A percentile compares a stretch with the other conserved stretches of the same genome.
Conservation (phyloP, 164 flowering plant genomes). For the Sextonia rubra region DNA sequence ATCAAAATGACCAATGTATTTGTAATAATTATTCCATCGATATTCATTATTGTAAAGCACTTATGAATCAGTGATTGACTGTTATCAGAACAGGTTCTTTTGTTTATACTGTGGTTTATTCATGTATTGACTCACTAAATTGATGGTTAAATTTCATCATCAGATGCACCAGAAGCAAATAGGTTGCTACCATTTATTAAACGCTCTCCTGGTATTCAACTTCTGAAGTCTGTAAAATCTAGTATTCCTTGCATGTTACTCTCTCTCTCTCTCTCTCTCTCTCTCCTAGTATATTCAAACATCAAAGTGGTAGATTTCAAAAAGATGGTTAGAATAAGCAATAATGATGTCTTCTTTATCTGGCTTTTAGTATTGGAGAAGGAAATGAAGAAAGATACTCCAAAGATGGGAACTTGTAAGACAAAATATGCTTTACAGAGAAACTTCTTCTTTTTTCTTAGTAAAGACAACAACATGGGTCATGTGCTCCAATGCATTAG, state of each 20-base stretch:
- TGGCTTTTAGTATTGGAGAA: conserved; percentile 9
- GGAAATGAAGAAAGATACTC: conserved; percentile 15
- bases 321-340: conserved; percentile 8
- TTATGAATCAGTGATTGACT: too few species aligned
- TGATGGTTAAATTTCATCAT: too few species aligned
- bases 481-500: conserved; percentile 17
- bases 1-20: too few species aligned
- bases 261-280: neutral
- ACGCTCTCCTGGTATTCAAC: neutral
- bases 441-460: conserved; percentile 12
- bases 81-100: too few species aligned
- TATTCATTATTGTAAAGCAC: too few species aligned
- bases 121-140: too few species aligned
- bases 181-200: conserved; percentile 1
- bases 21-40: too few species aligned
- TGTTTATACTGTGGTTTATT: too few species aligned
- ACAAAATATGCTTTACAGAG: conserved; percentile 30
- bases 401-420: conserved; percentile 16
- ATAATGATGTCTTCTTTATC: conserved; percentile 1
- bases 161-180: too few species aligned
- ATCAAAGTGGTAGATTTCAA: conserved; percentile 11
- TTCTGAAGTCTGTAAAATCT: neutral
- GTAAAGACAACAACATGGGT: conserved; percentile 25
- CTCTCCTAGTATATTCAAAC: conserved; percentile 14
- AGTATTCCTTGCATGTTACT: neutral